Percentiles rank a stretch among this genome's conserved stretches.
These are phyloP conservation scores for Botrytis medusae DNA, from an alignment of 2,329 filamentous ascomycete genomes.

Conservation along the genomic window DNA sequence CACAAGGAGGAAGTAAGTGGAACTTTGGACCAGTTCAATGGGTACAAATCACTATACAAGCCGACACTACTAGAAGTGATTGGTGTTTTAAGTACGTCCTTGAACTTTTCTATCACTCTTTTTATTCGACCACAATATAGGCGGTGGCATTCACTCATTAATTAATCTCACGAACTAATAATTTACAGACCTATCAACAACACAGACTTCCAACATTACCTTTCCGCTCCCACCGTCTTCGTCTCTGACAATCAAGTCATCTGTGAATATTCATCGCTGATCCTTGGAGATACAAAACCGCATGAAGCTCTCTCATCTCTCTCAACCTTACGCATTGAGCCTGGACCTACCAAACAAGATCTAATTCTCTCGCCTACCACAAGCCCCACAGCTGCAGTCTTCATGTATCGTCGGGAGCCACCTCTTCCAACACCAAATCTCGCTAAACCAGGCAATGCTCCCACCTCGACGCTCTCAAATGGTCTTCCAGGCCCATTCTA, in stretches of 20 bases:
- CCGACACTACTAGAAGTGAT: not conserved
- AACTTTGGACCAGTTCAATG: conserved; percentile 11
- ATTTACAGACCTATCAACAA: not conserved
- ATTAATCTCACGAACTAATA: not conserved
- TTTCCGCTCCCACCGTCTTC: not conserved
- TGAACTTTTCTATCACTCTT: not conserved
- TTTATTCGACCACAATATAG: not conserved
- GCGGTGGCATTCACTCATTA: not conserved
- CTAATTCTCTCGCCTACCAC: not conserved
- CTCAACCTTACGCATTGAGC: not conserved
- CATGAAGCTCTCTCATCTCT: no score
- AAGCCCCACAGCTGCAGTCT: not conserved
- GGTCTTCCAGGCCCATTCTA: not conserved
- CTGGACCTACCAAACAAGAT: not conserved
- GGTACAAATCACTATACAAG: conserved; percentile 4
- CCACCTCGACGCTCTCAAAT: not conserved
- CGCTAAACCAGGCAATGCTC: not conserved
- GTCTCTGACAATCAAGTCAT: not conserved
- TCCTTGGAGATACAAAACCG: not conserved
- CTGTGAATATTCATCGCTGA: conserved; percentile 1
- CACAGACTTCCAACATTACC: not conserved
- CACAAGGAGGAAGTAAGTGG: conserved; percentile 1
- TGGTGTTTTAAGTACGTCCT: not conserved
- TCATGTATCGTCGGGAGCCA: not conserved
- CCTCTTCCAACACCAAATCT: not conserved